Percentiles rank a stretch among this genome's conserved stretches.
These are phyloP conservation scores for Scutellaria galericulata DNA, from an alignment of 257 asterid species.

Conservation along the genomic window DNA sequence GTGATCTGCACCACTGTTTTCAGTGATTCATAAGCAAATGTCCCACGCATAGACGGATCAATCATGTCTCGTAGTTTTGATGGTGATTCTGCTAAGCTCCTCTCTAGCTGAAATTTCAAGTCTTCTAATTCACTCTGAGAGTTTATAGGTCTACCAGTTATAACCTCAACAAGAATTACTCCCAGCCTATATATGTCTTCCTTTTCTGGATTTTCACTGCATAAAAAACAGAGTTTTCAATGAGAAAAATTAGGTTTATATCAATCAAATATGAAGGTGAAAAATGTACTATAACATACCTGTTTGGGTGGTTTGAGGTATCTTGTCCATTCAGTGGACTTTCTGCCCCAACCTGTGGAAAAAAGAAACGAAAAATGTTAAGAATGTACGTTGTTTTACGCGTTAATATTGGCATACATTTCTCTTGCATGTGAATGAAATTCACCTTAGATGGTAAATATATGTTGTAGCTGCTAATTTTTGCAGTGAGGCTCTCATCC, in stretches of 20 bases:
- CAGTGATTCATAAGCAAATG: constrained; percentile 84
- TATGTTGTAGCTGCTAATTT: constrained; percentile 81
- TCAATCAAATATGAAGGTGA: neutral
- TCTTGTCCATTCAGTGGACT: constrained; percentile 65
- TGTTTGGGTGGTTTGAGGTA: constrained; percentile 36
- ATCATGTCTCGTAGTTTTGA: constrained; percentile 66
- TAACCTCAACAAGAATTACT: constrained; percentile 64
- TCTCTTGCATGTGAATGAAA: constrained; percentile 1
- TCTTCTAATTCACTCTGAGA: constrained; percentile 68
- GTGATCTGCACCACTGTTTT: constrained; percentile 82
- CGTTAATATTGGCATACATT: neutral
- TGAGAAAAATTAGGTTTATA: neutral
- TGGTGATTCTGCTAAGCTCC: constrained; percentile 82
- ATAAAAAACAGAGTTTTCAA: constrained; percentile 3
- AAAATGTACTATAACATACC: constrained; percentile 30
- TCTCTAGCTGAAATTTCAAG: constrained; percentile 76
- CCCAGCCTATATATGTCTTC: constrained; percentile 86
- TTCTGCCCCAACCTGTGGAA: constrained; percentile 63
- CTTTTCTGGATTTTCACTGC: constrained; percentile 66
- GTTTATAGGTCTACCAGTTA: constrained; percentile 66
- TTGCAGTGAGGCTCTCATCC: constrained; percentile 77
- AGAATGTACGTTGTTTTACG: neutral
- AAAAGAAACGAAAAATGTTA: neutral
- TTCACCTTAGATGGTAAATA: constrained; percentile 74
- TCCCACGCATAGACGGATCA: constrained; percentile 84